Conservation (phyloP, 2,329 filamentous ascomycete genomes). For the Pseudonectria buxi region DNA sequence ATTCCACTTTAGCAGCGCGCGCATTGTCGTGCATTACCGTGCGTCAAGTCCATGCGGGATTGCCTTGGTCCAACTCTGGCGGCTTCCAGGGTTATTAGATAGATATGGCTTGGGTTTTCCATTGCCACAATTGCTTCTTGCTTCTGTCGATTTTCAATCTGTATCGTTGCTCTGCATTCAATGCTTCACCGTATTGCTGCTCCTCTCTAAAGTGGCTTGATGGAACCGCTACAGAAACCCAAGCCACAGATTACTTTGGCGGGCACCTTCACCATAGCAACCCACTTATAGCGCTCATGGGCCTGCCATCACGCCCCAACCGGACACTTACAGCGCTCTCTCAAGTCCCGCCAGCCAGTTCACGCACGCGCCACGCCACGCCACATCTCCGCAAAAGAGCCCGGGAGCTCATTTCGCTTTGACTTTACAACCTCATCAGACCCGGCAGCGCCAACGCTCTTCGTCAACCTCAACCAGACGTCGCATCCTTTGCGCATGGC, state of each 20-base stretch:
- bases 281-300: too few relatives aligned
- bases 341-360: slow-evolving; percentile 11
- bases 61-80: too few relatives aligned
- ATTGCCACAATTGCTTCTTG: too few relatives aligned
- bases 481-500: slow-evolving; percentile 15
- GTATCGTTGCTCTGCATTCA: too few relatives aligned
- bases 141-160: too few relatives aligned
- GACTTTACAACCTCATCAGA: slow-evolving; percentile 20
- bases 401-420: slow-evolving; percentile 22
- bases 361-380: slow-evolving; percentile 10
- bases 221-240: too few relatives aligned
- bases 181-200: too few relatives aligned
- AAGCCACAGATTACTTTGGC: too few relatives aligned
- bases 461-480: slow-evolving; percentile 8
- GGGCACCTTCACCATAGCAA: too few relatives aligned
- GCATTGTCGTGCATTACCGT: not conserved
- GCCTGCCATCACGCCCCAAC: too few relatives aligned
- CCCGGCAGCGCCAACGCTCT: slow-evolving; percentile 16
- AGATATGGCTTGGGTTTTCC: not conserved
- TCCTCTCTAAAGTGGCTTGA: too few relatives aligned
- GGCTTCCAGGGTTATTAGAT: not conserved
- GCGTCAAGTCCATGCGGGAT: not conserved
- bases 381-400: slow-evolving; percentile 11
- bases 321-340: slow-evolving; percentile 3
- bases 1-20: slow-evolving; percentile 15